Percentiles rank a stretch among this genome's conserved stretches.
These are phyloP conservation scores for Clausena lansium DNA, from an alignment of 345 rosid genomes.

Conservation along the genomic window DNA sequence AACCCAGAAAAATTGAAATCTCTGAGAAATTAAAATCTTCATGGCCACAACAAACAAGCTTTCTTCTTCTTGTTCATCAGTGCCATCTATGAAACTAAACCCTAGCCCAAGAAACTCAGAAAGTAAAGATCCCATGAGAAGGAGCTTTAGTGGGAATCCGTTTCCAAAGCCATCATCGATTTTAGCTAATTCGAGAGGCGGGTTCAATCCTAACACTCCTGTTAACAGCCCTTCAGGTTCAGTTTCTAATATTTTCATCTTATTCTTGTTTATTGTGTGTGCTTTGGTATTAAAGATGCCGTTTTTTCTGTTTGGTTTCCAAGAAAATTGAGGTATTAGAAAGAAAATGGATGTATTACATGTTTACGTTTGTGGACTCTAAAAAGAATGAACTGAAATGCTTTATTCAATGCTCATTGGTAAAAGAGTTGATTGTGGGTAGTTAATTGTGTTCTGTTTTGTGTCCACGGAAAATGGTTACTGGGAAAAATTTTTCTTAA, in stretches of 20 bases:
- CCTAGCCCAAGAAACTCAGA: constrained; percentile 60
- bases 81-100: constrained; percentile 29
- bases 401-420: background rate
- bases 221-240: constrained; percentile 65
- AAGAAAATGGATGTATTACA: background rate
- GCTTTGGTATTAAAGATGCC: background rate
- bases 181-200: constrained; percentile 31
- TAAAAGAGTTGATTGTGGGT: background rate
- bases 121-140: constrained; percentile 49
- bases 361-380: background rate
- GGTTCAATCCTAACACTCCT: constrained; percentile 50
- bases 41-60: constrained; percentile 36
- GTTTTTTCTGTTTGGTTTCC: background rate
- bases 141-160: constrained; percentile 65
- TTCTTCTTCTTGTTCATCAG: constrained; percentile 24
- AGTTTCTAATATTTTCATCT: background rate
- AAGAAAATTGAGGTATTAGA: background rate
- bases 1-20: background rate
- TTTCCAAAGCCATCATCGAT: constrained; percentile 51
- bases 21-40: background rate
- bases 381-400: background rate
- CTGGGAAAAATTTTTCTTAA: background rate
- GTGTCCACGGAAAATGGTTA: background rate
- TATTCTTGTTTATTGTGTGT: background rate
- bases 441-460: background rate